Base-by-base conservation (phyloP, 176 grass and related monocot species). In the Musa schizocarpa region DNA sequence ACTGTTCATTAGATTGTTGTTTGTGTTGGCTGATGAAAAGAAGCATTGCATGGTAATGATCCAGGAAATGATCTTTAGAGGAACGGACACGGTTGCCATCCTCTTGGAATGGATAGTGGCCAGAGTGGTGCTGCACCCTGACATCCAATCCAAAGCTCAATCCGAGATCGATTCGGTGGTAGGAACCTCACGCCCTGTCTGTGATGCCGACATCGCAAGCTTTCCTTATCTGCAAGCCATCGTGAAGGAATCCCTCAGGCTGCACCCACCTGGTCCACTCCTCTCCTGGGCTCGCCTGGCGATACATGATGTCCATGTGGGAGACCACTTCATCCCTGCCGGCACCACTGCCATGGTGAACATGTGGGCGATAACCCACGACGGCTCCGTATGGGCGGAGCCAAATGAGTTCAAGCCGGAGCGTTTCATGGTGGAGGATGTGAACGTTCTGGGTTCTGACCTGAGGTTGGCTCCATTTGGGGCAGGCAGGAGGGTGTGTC, bases 21-120 rank as follows among this genome's bases (percentile, higher is more conserved):
- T 43, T 43, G 34, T 43, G 34, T 43, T 5, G 34, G 34, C 34
- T 43, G 34, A 43, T 43, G 34, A 43, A 4, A 43, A 43, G 34
- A 43, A 43, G 34, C 34, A 43, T 43, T 43, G 34, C 34, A 43
- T 43, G 34, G 34, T 6, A 43, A 43, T 43, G 34, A 43, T 43
- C 34, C 68, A 70, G 68, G 68, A 70, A 70, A 70, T 70, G 68
- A 70, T 70, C 34, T 70, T 70, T 20, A 17, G 68, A 20, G 68
- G 68, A 20, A 70, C 68, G 1, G 68, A 70, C 48, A 70, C 68
- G 3, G 68, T 70, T 5, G 68, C 68, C 68, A 70, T 70, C 48
- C 68, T 70, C 68, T 51, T 70, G 16, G 68, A 70, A 20, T 70
- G 68, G 68, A 20, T n/a, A 50, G 1, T 70, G 13, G 68, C 68